Evolutionary conservation across 495 filamentous ascomycete genomes (phyloP).

Genomic region (Podospora pseudocomata): DNA sequence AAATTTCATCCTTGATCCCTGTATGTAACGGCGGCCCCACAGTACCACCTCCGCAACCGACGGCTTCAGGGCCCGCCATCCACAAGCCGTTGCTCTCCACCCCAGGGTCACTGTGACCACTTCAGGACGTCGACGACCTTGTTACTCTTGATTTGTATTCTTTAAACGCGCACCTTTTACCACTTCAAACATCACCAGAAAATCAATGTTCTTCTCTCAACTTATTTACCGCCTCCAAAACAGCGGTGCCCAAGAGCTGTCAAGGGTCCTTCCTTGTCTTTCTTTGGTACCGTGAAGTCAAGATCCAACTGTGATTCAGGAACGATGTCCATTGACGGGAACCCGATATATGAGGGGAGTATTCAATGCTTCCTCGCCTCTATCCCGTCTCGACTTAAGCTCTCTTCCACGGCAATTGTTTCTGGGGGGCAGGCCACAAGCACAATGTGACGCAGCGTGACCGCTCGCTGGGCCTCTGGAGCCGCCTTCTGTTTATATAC

Average conservation of each 20-base stretch:
- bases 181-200: not conserved
- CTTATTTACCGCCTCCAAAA: too few relatives aligned
- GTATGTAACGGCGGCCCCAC: not conserved
- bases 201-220: not conserved
- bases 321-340: not conserved
- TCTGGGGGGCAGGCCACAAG: not conserved
- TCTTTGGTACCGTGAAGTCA: not conserved
- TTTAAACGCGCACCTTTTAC: too few relatives aligned
- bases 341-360: not conserved
- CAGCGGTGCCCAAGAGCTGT: not conserved
- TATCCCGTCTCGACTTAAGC: not conserved
- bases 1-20: constrained; percentile 7
- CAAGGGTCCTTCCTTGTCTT: not conserved
- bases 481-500: not conserved
- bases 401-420: not conserved
- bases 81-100: constrained; percentile 8
- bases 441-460: constrained; percentile 1
- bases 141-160: too few relatives aligned
- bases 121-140: too few relatives aligned
- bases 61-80: constrained; percentile 10
- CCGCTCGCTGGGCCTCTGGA: not conserved
- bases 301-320: too few relatives aligned
- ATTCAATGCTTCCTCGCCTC: not conserved
- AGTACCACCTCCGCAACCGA: not conserved
- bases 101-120: not conserved